Evolutionary conservation across 108 stramenopile genomes (phyloP).

Genomic region (Aurantiochytrium sp.): DNA sequence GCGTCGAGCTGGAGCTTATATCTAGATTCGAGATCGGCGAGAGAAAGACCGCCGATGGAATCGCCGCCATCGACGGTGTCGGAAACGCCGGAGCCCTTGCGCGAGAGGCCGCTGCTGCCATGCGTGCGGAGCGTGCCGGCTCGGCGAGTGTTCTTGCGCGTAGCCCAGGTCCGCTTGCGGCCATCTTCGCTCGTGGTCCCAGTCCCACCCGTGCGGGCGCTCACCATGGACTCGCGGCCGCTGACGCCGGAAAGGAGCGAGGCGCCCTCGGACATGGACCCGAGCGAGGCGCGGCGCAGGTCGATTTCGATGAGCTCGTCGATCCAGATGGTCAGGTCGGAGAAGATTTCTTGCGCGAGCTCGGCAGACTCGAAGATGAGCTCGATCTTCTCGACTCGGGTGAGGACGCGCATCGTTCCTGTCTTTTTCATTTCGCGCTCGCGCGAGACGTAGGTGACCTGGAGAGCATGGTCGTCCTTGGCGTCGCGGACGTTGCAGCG

Average conservation of each 20-base stretch:
- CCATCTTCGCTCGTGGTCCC: neutral
- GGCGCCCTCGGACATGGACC: neutral
- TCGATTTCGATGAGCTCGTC: neutral
- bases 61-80: neutral
- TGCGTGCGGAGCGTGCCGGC: neutral
- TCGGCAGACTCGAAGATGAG: neutral
- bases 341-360: neutral
- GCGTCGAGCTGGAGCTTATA: constrained; percentile 2
- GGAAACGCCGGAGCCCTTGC: neutral
- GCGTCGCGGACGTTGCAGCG: neutral
- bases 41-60: neutral
- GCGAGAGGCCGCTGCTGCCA: neutral
- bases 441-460: constrained; percentile 4
- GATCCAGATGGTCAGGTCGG: neutral
- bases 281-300: neutral
- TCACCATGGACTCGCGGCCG: neutral
- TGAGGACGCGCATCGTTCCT: constrained; percentile 5
- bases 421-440: neutral
- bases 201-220: neutral
- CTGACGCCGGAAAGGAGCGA: neutral
- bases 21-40: neutral
- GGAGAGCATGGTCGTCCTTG: neutral
- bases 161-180: neutral
- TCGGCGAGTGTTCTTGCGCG: neutral
- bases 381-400: constrained; percentile 1